A percentile compares a stretch with the other conserved stretches of the same genome.
Conservation (phyloP, 1,284 basidiomycete species). For the Gomphus sp. region DNA sequence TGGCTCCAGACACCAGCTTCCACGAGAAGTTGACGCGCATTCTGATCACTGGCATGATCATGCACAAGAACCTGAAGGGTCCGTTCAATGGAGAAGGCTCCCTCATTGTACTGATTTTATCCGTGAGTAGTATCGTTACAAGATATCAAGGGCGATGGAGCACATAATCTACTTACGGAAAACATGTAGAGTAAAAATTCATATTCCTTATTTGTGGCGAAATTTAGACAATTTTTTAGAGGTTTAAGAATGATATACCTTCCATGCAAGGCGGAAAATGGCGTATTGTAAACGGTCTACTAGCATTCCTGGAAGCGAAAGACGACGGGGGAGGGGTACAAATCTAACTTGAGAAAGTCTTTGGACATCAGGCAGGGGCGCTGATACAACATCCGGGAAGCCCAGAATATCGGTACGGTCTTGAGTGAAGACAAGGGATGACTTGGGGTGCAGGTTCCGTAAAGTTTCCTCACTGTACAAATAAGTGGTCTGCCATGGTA, state of each 20-base stretch:
- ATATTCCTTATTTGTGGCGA: conserved; percentile 25
- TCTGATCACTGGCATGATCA: conserved; percentile 29
- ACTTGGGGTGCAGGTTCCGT: conserved; percentile 48
- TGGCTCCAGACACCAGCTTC: conserved; percentile 42
- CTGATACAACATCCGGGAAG: conserved; percentile 39
- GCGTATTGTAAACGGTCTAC: conserved; percentile 44
- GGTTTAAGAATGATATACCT: conserved; percentile 28
- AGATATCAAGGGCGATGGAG: background rate
- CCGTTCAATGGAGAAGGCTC: conserved; percentile 30
- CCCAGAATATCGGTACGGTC: conserved; percentile 40
- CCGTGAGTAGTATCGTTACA: background rate
- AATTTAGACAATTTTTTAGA: background rate
- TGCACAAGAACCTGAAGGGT: conserved; percentile 47
- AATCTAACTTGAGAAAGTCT: conserved; percentile 42
- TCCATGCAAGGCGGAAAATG: conserved; percentile 48
- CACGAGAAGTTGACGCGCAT: conserved; percentile 44
- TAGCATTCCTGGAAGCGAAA: conserved; percentile 43
- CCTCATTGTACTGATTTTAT: background rate
- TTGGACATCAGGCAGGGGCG: conserved; percentile 39
- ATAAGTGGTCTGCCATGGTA: background rate
- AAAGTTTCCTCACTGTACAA: conserved; percentile 38
- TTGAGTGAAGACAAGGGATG: conserved; percentile 46
- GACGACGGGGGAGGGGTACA: conserved; percentile 33
- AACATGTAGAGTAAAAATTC: conserved; percentile 40
- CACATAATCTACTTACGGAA: conserved; percentile 22